These are phyloP conservation scores for Beauveria caledonica DNA, from an alignment of 2,329 filamentous ascomycete genomes.

Conservation along the genomic window DNA sequence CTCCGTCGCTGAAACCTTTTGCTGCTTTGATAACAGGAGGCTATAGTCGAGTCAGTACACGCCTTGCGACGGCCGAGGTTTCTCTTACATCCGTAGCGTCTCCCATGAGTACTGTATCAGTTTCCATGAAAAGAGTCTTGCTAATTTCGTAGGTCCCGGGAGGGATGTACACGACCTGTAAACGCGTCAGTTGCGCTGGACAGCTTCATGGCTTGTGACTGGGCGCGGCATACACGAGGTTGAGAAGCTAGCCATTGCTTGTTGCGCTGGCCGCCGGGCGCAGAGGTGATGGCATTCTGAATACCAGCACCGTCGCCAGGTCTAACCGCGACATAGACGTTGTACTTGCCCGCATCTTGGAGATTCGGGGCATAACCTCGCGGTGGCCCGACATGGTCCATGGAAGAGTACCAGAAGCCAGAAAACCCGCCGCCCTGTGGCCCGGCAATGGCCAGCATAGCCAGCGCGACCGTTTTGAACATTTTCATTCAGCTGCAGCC, in stretches of 20 bases:
- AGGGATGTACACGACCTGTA: slow-evolving; percentile 29
- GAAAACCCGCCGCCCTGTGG: background rate
- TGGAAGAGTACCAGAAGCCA: slow-evolving; percentile 35
- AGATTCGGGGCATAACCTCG: slow-evolving; percentile 6
- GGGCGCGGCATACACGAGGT: slow-evolving; percentile 14
- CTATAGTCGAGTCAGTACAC: slow-evolving; percentile 10
- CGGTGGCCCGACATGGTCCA: slow-evolving; percentile 29
- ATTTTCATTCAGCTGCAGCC: background rate
- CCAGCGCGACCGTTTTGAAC: slow-evolving; percentile 2
- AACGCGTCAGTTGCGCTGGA: background rate
- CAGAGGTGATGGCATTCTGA: slow-evolving; percentile 3
- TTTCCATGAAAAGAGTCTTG: slow-evolving; percentile 32
- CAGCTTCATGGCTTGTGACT: background rate
- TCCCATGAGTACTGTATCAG: slow-evolving; percentile 38
- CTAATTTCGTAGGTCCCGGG: slow-evolving; percentile 33
- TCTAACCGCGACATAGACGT: slow-evolving; percentile 1
- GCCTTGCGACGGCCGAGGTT: too few relatives aligned
- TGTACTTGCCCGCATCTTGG: background rate
- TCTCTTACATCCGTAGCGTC: slow-evolving; percentile 27
- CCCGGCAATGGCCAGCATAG: background rate
- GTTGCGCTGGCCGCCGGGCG: slow-evolving; percentile 2
- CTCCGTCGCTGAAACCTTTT: slow-evolving; percentile 20
- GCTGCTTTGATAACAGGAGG: slow-evolving; percentile 34
- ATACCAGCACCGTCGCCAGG: background rate
- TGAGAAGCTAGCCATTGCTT: slow-evolving; percentile 10